Conservation (phyloP, 192 early-diverging fungal species). For the Coemansia sp. region DNA sequence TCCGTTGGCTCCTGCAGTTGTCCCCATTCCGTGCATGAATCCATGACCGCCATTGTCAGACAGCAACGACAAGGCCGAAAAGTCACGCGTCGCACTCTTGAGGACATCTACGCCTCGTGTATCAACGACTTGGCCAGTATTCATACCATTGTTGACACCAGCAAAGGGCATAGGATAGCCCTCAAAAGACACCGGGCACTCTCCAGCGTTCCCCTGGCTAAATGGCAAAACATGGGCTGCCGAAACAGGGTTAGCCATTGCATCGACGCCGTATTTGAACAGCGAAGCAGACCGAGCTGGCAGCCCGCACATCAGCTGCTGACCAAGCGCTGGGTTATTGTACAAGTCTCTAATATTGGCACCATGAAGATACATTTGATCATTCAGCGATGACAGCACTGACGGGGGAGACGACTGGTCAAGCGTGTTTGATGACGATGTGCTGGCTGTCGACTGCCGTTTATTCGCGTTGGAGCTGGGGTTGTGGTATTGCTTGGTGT, state of each 20-base stretch:
- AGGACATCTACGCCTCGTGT: slow-evolving; percentile 8
- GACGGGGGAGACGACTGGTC: neutral
- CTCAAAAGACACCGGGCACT: neutral
- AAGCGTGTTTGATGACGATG: slow-evolving; percentile 8
- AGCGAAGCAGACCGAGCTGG: slow-evolving; percentile 8
- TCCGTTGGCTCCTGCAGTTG: neutral
- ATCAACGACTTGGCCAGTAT: neutral
- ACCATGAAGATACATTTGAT: neutral
- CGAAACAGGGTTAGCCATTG: neutral
- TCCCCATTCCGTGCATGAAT: neutral
- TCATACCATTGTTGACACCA: neutral
- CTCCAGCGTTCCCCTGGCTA: neutral
- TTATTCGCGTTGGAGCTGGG: slow-evolving; percentile 19
- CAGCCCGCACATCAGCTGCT: slow-evolving; percentile 8
- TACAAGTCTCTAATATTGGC: neutral
- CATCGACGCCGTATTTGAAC: neutral
- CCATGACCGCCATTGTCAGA: slow-evolving; percentile 11
- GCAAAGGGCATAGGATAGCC: neutral
- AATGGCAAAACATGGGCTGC: neutral
- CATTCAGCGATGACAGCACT: slow-evolving; percentile 2
- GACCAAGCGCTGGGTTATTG: neutral
- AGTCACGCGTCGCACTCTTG: slow-evolving; percentile 22
- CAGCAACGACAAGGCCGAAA: slow-evolving; percentile 35
- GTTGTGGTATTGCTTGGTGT: slow-evolving; percentile 55
- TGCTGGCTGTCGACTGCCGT: slow-evolving; percentile 5